These are phyloP conservation scores for Alternaria dauci DNA, from an alignment of 2,329 filamentous ascomycete genomes.

Conservation along the genomic window DNA sequence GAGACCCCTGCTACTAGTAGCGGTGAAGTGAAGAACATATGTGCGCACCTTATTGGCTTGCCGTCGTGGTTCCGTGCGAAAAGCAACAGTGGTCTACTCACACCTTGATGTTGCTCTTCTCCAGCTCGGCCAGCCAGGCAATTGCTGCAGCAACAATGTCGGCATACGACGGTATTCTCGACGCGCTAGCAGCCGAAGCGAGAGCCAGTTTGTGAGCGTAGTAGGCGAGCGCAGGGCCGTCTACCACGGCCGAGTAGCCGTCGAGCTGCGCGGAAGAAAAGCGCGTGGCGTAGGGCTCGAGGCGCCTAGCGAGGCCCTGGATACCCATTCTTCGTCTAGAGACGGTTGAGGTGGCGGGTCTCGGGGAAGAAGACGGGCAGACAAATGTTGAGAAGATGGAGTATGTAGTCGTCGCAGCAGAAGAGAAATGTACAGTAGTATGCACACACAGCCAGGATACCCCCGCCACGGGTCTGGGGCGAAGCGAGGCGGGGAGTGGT, in stretches of 20 bases:
- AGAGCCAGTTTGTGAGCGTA: slow-evolving; percentile 67
- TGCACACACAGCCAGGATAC: not conserved
- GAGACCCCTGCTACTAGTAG: slow-evolving; percentile 4
- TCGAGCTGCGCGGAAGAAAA: slow-evolving; percentile 31
- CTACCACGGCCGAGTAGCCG: slow-evolving; percentile 62
- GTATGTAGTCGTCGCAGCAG: not conserved
- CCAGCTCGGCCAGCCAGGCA: slow-evolving; percentile 69
- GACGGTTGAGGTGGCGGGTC: not conserved
- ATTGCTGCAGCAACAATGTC: slow-evolving; percentile 65
- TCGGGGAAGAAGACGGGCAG: not conserved
- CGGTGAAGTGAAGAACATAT: slow-evolving; percentile 20
- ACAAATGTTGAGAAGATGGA: slow-evolving; percentile 6
- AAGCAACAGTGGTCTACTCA: slow-evolving; percentile 54
- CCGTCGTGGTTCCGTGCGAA: slow-evolving; percentile 6
- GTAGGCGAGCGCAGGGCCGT: slow-evolving; percentile 82
- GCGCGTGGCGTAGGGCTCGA: slow-evolving; percentile 43
- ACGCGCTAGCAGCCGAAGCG: slow-evolving; percentile 33
- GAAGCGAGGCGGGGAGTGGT: slow-evolving; percentile 3
- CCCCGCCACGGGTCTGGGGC: not conserved
- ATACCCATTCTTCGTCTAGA: slow-evolving; percentile 46
- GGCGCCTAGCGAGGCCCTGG: slow-evolving; percentile 40
- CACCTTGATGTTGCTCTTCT: slow-evolving; percentile 66
- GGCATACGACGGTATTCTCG: slow-evolving; percentile 59
- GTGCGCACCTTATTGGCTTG: slow-evolving; percentile 25
- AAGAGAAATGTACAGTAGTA: not conserved